Conservation (phyloP, 2,329 filamentous ascomycete genomes). For the Phoma sp. region DNA sequence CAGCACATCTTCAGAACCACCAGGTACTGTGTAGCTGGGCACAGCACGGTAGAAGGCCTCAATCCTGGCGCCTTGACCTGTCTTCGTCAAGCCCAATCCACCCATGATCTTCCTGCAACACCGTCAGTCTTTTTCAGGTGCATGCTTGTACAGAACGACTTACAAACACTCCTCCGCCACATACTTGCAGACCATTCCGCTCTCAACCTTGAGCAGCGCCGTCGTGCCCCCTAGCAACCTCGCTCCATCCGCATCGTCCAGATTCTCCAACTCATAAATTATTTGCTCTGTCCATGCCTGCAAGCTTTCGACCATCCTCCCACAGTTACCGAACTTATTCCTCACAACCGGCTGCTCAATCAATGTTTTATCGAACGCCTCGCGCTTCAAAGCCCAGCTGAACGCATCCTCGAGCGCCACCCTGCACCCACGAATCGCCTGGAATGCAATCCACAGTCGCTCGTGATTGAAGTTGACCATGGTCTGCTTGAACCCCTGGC, state of each 20-base stretch:
- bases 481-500: slow-evolving; percentile 39
- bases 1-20: slow-evolving; percentile 38
- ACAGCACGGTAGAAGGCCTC: slow-evolving; percentile 35
- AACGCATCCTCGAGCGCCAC: slow-evolving; percentile 38
- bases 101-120: slow-evolving; percentile 8
- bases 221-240: slow-evolving; percentile 32
- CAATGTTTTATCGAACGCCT: slow-evolving; percentile 41
- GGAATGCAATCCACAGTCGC: slow-evolving; percentile 41
- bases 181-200: slow-evolving; percentile 34
- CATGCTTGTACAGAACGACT: slow-evolving; percentile 13
- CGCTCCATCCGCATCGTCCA: slow-evolving; percentile 27
- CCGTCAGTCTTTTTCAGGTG: neutral
- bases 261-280: slow-evolving; percentile 31
- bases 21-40: slow-evolving; percentile 32
- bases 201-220: slow-evolving; percentile 34
- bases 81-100: slow-evolving; percentile 34
- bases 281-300: slow-evolving; percentile 42
- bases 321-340: slow-evolving; percentile 42
- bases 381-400: slow-evolving; percentile 36
- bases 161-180: slow-evolving; percentile 37
- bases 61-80: slow-evolving; percentile 34
- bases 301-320: slow-evolving; percentile 33
- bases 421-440: slow-evolving; percentile 36
- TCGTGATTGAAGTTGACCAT: slow-evolving; percentile 47
- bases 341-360: slow-evolving; percentile 43